Base-by-base conservation (phyloP, 2,329 filamentous ascomycete species). In the Claviceps sp. region DNA sequence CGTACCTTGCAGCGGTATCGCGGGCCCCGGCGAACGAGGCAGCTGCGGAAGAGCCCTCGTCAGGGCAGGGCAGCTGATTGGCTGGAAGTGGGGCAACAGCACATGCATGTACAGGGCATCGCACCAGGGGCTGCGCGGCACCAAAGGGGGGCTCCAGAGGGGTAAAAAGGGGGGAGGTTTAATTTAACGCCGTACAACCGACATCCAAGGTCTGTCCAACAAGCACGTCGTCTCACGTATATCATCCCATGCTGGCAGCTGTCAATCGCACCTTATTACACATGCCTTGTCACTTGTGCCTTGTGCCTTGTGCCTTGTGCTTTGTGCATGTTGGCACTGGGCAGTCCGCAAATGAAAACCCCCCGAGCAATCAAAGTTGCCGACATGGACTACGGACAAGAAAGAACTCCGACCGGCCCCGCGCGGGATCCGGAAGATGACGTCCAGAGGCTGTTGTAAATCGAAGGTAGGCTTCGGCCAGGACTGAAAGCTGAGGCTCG, bases 11-110 rank as follows among this genome's bases (percentile, higher is more conserved):
- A 53, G 48, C 51, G 42, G 36, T 29, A 23, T 34, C 9, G 49
- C 40, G 34, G 45, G 38, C 37, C 14, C 14, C 47, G 53, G 50
- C 56, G 50, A 57, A 57, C 56, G 50, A 58, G 55, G 55, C 51
- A 51, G 47, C 47, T 50, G 23, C 55, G 51, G 52, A 47, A 50
- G 23, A 14, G 26, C 11, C 44, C 34, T 47, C 16, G 49, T 13
- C 39, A 40, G 51, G 52, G 44, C 34, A 51, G 45, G 36, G 29
- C 17, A 17, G 20, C 23, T 34, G 38, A 20, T 50, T 49, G 47
- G 50, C 11, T 17, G 20, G 5, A 9, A 14, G 13, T 45, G 6
- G 39, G 34, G 13, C 7, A 14, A 9, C 11, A 17, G 39, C 29
- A 42, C 37, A 47, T 11, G 45, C 16, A 14, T 20, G 23, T n/a